Evolutionary conservation across 768 basidiomycete species (phyloP).

Genomic region (Heimioporus sp.): DNA sequence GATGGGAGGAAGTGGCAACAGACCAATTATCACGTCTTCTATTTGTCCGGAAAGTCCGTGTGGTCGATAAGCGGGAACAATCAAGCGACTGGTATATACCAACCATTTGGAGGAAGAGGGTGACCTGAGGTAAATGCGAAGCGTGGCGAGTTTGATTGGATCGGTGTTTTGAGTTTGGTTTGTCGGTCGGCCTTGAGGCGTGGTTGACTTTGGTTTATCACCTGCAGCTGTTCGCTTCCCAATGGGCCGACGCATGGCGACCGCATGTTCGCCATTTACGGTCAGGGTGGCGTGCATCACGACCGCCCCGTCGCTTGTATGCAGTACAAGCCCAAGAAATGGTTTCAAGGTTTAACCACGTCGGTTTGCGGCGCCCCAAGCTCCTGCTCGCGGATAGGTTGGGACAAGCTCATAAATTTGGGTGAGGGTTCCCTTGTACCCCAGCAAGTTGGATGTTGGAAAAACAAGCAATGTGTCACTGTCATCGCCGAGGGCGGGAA

Average conservation of each 20-base stretch:
- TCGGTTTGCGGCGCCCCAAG: no score
- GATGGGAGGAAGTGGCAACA: constrained; percentile 2
- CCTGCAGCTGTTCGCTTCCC: constrained; percentile 20
- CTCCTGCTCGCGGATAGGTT: no score
- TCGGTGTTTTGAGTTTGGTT: constrained; percentile 24
- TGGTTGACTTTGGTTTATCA: constrained; percentile 21
- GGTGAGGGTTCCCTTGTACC: no score
- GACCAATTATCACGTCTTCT: constrained; percentile 31
- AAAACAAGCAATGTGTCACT: no score
- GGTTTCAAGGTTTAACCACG: no score
- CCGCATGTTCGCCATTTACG: constrained; percentile 36
- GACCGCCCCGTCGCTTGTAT: constrained; percentile 17
- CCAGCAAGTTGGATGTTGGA: no score
- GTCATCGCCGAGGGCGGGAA: background rate
- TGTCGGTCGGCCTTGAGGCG: constrained; percentile 32
- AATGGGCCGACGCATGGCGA: constrained; percentile 27
- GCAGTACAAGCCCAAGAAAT: no score
- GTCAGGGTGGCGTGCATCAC: constrained; percentile 19
- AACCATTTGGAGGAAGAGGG: constrained; percentile 7
- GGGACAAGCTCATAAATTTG: no score
- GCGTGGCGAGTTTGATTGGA: constrained; percentile 20
- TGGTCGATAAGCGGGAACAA: constrained; percentile 15
- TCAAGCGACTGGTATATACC: constrained; percentile 6
- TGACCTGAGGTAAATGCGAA: constrained; percentile 30
- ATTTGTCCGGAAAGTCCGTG: constrained; percentile 28